Evolutionary conservation across 441 rosid species (phyloP).

Genomic region (Erysimum pusillum): DNA sequence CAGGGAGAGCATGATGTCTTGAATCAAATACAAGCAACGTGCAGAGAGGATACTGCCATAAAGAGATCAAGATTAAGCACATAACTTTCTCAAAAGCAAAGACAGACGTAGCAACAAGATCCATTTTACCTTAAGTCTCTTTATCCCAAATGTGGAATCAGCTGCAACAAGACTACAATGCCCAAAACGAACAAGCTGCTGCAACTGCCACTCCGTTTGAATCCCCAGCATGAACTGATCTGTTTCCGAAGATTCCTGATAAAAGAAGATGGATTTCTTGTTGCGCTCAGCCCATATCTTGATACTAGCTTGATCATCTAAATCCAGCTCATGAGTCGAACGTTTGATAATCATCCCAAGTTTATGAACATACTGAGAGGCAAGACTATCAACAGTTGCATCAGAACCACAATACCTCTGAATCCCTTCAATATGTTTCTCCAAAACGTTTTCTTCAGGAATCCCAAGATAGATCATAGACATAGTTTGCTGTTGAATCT

Average conservation of each 20-base stretch:
- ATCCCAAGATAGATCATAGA: slow-evolving; percentile 98
- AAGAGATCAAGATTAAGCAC: slow-evolving; percentile 33
- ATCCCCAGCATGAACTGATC: slow-evolving; percentile 87
- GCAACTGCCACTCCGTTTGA: slow-evolving; percentile 98
- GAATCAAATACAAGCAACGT: slow-evolving; percentile 96
- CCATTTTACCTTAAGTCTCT: slow-evolving; percentile 80
- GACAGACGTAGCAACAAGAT: not conserved
- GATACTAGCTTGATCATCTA: slow-evolving; percentile 93
- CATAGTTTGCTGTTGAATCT: slow-evolving; percentile 93
- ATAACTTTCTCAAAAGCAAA: slow-evolving; percentile 31
- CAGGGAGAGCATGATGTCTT: slow-evolving; percentile 92
- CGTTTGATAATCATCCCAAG: slow-evolving; percentile 92
- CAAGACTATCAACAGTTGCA: slow-evolving; percentile 78
- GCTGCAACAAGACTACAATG: slow-evolving; percentile 85
- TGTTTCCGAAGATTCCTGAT: slow-evolving; percentile 79
- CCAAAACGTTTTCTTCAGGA: slow-evolving; percentile 90
- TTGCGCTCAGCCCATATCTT: slow-evolving; percentile 91
- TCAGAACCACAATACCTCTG: slow-evolving; percentile 87
- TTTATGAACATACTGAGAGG: slow-evolving; percentile 94
- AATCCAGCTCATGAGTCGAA: slow-evolving; percentile 89
- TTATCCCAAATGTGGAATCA: slow-evolving; percentile 92
- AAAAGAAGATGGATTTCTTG: slow-evolving; percentile 87
- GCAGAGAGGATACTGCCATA: slow-evolving; percentile 84
- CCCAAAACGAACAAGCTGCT: slow-evolving; percentile 91
- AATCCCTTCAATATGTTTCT: slow-evolving; percentile 94